A percentile compares a stretch with the other conserved stretches of the same genome.
These are phyloP conservation scores for Daedalea quercina DNA, from an alignment of 768 basidiomycete species.

Conservation along the genomic window DNA sequence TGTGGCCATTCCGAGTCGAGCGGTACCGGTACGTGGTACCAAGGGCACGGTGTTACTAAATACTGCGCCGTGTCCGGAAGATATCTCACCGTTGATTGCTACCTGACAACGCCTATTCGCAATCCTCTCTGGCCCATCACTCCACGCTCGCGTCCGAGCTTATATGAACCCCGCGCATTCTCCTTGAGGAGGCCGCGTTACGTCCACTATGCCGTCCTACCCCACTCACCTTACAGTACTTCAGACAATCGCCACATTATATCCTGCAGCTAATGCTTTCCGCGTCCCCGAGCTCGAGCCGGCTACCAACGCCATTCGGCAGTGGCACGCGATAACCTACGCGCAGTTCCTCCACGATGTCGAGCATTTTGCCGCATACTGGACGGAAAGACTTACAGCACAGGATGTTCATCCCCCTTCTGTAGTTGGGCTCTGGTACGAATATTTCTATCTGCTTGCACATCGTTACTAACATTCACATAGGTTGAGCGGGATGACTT, in stretches of 20 bases:
- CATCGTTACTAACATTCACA: slow-evolving; percentile 1
- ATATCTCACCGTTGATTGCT: neutral
- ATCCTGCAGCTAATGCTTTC: slow-evolving; percentile 50
- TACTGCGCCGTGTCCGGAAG: neutral
- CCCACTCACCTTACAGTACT: slow-evolving; percentile 55
- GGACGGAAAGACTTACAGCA: slow-evolving; percentile 43
- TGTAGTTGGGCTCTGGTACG: slow-evolving; percentile 70
- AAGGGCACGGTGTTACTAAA: neutral
- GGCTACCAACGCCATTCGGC: slow-evolving; percentile 33
- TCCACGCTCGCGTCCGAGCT: neutral
- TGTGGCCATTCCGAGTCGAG: neutral
- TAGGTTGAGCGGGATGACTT: slow-evolving; percentile 71
- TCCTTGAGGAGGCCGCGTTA: neutral
- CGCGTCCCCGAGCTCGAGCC: slow-evolving; percentile 46
- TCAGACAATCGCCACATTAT: slow-evolving; percentile 43
- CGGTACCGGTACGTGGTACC: neutral
- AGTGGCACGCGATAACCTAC: slow-evolving; percentile 62
- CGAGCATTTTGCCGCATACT: slow-evolving; percentile 58
- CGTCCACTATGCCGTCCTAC: slow-evolving; percentile 15
- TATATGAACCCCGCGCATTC: neutral
- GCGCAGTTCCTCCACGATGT: slow-evolving; percentile 58
- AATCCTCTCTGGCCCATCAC: neutral
- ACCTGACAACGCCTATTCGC: neutral
- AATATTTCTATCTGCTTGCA: neutral
- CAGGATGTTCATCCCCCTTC: slow-evolving; percentile 45